A percentile compares a stretch with the other conserved stretches of the same genome.
Conservation (phyloP, 768 basidiomycete species). For the Tylopilus rubrobrunneus region DNA sequence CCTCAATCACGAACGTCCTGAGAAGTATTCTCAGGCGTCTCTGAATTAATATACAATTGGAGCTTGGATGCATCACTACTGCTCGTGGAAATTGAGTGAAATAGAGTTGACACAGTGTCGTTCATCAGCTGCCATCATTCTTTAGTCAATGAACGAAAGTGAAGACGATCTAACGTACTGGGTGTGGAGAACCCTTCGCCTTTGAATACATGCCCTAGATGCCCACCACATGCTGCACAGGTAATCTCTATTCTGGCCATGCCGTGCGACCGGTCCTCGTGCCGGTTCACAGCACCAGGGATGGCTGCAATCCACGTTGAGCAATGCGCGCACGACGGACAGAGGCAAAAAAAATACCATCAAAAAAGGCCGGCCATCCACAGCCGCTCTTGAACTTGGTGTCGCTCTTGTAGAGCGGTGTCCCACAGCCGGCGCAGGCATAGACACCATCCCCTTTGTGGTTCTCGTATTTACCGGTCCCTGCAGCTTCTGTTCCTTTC, state of each 20-base stretch:
- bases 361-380: conserved; percentile 98
- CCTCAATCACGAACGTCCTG: too few species aligned
- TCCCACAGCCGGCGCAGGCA: conserved; percentile 72
- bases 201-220: conserved; percentile 94
- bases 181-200: conserved; percentile 82
- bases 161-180: conserved; percentile 42
- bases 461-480: conserved; percentile 79
- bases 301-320: conserved; percentile 52
- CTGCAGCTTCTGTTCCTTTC: conserved; percentile 82
- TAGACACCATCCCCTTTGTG: conserved; percentile 66
- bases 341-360: conserved; percentile 45
- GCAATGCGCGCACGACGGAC: neutral
- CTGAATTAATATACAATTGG: neutral
- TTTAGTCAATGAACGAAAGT: neutral
- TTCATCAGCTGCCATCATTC: conserved; percentile 56
- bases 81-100: conserved; percentile 69
- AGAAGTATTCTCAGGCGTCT: neutral
- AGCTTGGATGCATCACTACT: conserved; percentile 3
- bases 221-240: conserved; percentile 88
- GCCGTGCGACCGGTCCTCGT: conserved; percentile 66
- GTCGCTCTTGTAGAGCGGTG: conserved; percentile 81
- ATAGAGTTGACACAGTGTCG: conserved; percentile 90
- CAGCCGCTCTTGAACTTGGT: conserved; percentile 94
- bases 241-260: conserved; percentile 81
- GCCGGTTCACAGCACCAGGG: conserved; percentile 80